Evolutionary conservation across 345 rosid genomes (phyloP).

Genomic region (Eucalyptus cloeziana): DNA sequence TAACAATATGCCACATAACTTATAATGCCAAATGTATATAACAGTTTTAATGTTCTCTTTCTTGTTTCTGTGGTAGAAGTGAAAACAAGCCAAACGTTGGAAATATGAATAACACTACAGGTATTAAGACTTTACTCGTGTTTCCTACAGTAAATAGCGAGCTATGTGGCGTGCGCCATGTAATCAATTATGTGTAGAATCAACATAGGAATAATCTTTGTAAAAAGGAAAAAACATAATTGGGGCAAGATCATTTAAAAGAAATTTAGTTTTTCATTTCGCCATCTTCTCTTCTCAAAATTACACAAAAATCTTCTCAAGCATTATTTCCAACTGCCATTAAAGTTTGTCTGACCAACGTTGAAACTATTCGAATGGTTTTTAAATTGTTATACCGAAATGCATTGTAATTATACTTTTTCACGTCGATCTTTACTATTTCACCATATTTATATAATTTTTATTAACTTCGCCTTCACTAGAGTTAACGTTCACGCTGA

Average conservation of each 20-base stretch:
- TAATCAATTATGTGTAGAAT: not conserved
- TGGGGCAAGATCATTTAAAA: not conserved
- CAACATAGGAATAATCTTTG: not conserved
- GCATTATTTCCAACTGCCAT: not conserved
- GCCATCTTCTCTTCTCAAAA: not conserved
- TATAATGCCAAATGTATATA: not conserved
- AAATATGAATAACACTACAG: not conserved
- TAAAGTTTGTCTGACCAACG: not conserved
- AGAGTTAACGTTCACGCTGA: not conserved
- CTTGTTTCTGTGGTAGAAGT: not conserved
- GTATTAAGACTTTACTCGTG: not conserved
- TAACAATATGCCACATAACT: not conserved
- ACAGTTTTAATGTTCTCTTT: not conserved
- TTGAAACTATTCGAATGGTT: not conserved
- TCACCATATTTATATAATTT: not conserved
- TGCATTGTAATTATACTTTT: not conserved
- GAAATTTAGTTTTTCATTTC: not conserved
- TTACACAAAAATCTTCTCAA: not conserved
- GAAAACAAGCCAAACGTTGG: not conserved
- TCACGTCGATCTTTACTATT: not conserved
- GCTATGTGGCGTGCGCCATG: not conserved
- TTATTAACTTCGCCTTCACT: not conserved
- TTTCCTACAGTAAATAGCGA: fast-evolving
- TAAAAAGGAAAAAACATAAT: not conserved
- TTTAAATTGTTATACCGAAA: not conserved